Evolutionary conservation across 2,329 filamentous ascomycete species (phyloP).

Genomic region (Geosmithia flava): DNA sequence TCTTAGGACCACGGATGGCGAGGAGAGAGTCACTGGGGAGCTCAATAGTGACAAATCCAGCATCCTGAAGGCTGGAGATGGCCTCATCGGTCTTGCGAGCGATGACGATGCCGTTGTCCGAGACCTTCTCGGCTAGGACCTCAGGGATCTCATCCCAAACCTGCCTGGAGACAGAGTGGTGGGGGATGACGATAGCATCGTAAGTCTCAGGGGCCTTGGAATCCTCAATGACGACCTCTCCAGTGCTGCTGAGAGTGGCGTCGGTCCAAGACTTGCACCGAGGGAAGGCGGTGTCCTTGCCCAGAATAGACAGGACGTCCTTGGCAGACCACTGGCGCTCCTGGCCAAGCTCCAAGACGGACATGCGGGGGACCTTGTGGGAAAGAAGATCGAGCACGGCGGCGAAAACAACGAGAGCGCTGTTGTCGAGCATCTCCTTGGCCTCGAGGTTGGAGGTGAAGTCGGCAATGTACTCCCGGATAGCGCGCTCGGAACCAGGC

Average conservation of each 20-base stretch:
- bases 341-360: conserved; percentile 2
- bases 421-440: not conserved
- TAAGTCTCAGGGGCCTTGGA: not conserved
- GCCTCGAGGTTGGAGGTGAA: not conserved
- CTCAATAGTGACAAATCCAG: not conserved
- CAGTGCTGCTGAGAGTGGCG: not conserved
- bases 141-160: not conserved
- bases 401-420: not conserved
- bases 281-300: conserved; percentile 1
- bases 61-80: not conserved
- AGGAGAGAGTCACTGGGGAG: not conserved
- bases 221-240: not conserved
- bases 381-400: conserved; percentile 1
- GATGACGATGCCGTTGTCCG: not conserved
- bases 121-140: not conserved
- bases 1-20: not conserved
- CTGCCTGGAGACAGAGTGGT: not conserved
- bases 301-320: not conserved
- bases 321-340: not conserved
- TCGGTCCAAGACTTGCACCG: conserved; percentile 1
- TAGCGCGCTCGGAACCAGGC: not conserved
- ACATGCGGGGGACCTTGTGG: conserved; percentile 3
- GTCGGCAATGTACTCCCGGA: not conserved
- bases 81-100: not conserved
- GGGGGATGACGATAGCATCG: not conserved